Evolutionary conservation across 2,329 filamentous ascomycete species (phyloP), one percentile per base, ranked within the genome.

Genomic region (Rhynchosporium agropyri): DNA sequence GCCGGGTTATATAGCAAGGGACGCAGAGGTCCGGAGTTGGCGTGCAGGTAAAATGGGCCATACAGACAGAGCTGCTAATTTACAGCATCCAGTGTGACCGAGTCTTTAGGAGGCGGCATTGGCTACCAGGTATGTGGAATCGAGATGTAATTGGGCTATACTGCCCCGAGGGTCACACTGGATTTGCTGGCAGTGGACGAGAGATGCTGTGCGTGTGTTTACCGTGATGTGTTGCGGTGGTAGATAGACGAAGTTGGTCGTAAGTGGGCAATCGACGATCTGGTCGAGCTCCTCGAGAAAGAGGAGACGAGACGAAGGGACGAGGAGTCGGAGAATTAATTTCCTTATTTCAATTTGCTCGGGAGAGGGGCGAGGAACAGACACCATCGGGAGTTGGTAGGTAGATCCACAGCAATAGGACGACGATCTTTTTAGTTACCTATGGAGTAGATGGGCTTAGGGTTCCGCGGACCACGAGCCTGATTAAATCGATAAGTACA

Each of bases 251-350:
- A 38, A 45, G 3, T 42, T 42, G 36, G 8, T 26, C 3, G 51
- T 20, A 15, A 43, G 36, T 45, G 53, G 38, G 38, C 36, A 53
- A 56, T 56, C 38, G 53, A 56, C 53, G 53, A 56, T 56, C 53
- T 20, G 29, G 31, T 53, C n/a, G n/a, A 28, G 48, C 48, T 26
- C 3, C 48, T 26, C 3, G 28, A 51, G 28, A 28, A 51, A 51
- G 29, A 51, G 48, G n/a, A n/a, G 43, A 46, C 10, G 48, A 50
- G 20, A 20, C 20, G 20, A 20, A 20, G 20, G 20, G 31, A 26
- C 20, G 29, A 53, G 33, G 53, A 56, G 40, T 56, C 54, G 54
- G 54, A 57, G 54, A 46, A n/a, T 46, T 57, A n/a, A 57, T 57
- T 31, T 57, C 40, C 54, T 57, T 57, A 45, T 46, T 45, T 46